phyloP scores from a whole-genome alignment of 2,329 filamentous ascomycete genomes.

The Paracamarosporium sp. region DNA sequence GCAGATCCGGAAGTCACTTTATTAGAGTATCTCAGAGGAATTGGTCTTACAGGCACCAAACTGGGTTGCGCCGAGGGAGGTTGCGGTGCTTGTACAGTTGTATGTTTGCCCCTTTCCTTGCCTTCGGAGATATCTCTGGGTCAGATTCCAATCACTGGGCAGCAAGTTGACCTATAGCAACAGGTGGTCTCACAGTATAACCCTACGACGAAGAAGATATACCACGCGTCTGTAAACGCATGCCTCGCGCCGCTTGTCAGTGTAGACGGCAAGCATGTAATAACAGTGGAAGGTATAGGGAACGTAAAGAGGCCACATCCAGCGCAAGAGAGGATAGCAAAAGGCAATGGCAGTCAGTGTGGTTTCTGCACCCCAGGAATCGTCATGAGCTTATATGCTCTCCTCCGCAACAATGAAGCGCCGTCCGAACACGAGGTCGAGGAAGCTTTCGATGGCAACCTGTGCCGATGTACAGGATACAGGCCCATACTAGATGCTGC shows the following conservation, averaged over 20 bases:
- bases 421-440: conserved; percentile 86
- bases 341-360: conserved; percentile 90
- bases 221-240: conserved; percentile 96
- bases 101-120: conserved; percentile 42
- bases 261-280: conserved; percentile 96
- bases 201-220: conserved; percentile 88
- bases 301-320: conserved; percentile 87
- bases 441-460: conserved; percentile 95
- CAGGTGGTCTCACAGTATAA: conserved; percentile 88
- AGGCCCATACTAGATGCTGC: conserved; percentile 92
- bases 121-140: background rate
- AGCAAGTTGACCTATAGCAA: conserved; percentile 13
- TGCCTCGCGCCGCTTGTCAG: conserved; percentile 92
- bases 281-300: conserved; percentile 96
- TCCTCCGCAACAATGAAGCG: conserved; percentile 81
- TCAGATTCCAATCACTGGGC: background rate
- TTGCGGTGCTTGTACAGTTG: conserved; percentile 94
- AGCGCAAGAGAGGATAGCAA: conserved; percentile 87
- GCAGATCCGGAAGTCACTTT: conserved; percentile 92
- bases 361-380: conserved; percentile 98
- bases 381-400: conserved; percentile 94
- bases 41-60: conserved; percentile 95
- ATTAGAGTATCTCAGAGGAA: conserved; percentile 88
- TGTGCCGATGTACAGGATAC: conserved; percentile 96
- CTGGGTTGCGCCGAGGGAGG: conserved; percentile 96